These are phyloP conservation scores for Panellus pusillus DNA, from an alignment of 768 basidiomycete genomes.

Conservation along the genomic window DNA sequence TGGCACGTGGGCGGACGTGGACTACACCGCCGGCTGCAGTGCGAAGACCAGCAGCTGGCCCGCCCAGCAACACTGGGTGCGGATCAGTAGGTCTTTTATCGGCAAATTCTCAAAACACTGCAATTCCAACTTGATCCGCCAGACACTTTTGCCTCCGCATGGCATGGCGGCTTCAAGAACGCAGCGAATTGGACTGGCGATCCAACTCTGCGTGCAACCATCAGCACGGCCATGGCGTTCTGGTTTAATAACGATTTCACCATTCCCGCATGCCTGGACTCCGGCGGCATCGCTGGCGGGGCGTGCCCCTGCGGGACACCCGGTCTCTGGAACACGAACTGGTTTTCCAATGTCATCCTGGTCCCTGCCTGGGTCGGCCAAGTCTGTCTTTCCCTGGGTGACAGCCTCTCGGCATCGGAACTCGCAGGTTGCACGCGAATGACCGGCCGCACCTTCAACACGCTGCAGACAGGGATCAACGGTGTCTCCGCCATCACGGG, in stretches of 20 bases:
- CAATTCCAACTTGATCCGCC: not conserved
- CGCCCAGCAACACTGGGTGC: slow-evolving; percentile 51
- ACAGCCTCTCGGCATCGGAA: slow-evolving; percentile 36
- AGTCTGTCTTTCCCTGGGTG: slow-evolving; percentile 45
- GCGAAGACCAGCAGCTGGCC: slow-evolving; percentile 60
- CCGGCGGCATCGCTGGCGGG: slow-evolving; percentile 35
- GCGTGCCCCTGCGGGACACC: slow-evolving; percentile 51
- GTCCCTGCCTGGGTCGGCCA: slow-evolving; percentile 51
- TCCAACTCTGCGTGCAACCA: slow-evolving; percentile 31
- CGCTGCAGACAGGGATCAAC: slow-evolving; percentile 36
- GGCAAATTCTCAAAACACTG: not conserved
- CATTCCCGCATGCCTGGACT: slow-evolving; percentile 43
- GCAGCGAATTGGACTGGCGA: slow-evolving; percentile 38
- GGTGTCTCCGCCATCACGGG: slow-evolving; percentile 47
- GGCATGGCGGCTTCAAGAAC: slow-evolving; percentile 46
- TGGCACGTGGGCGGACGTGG: slow-evolving; percentile 48
- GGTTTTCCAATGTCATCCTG: slow-evolving; percentile 54
- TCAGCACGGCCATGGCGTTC: slow-evolving; percentile 43
- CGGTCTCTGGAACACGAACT: slow-evolving; percentile 51
- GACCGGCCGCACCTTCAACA: slow-evolving; percentile 41
- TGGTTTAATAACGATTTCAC: slow-evolving; percentile 57
- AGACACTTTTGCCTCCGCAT: slow-evolving; percentile 52
- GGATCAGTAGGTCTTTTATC: slow-evolving; percentile 34
- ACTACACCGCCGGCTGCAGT: slow-evolving; percentile 53
- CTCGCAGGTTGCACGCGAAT: slow-evolving; percentile 39